These are phyloP conservation scores for Aspergillus neotritici DNA, from an alignment of 2,329 filamentous ascomycete genomes.

Conservation along the genomic window DNA sequence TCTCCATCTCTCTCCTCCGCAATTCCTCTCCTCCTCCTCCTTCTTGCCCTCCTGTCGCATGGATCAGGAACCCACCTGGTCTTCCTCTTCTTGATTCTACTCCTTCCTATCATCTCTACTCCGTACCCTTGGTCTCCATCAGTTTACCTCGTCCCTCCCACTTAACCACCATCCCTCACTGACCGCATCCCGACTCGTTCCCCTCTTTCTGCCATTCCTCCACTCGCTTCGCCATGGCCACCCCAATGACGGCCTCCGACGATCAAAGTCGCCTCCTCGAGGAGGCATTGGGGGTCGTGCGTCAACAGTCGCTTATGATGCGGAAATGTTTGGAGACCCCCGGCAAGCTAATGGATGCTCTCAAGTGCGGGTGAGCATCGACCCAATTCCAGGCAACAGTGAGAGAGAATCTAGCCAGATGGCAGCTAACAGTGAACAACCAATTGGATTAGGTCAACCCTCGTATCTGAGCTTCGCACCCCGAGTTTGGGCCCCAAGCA, in stretches of 20 bases:
- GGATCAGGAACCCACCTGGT: constrained; percentile 14
- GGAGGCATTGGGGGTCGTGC: constrained; percentile 92
- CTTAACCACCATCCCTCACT: constrained; percentile 17
- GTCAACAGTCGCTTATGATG: constrained; percentile 95
- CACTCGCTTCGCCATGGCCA: constrained; percentile 41
- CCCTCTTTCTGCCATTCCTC: constrained; percentile 15
- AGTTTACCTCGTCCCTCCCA: constrained; percentile 9
- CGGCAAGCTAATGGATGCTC: constrained; percentile 97
- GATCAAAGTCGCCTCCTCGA: constrained; percentile 90
- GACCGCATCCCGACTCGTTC: constrained; percentile 17
- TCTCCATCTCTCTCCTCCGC: constrained; percentile 1
- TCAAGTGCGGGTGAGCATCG: constrained; percentile 87
- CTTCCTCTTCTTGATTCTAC: constrained; percentile 6
- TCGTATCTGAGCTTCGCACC: constrained; percentile 96
- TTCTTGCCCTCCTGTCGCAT: constrained; percentile 20
- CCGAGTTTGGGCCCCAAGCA: constrained; percentile 97
- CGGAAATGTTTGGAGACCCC: constrained; percentile 95
- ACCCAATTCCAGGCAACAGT: constrained; percentile 22
- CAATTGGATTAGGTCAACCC: constrained; percentile 65
- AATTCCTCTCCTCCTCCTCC: neutral
- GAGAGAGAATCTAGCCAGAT: constrained; percentile 8
- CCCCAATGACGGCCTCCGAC: constrained; percentile 59
- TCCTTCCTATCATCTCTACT: constrained; percentile 1
- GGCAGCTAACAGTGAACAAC: constrained; percentile 4
- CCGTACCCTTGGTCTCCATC: constrained; percentile 4